Percentiles rank a stretch among this genome's conserved stretches.
Evolutionary conservation across 2,329 filamentous ascomycete genomes (phyloP).

Genomic region (Xylariaceae sp.): DNA sequence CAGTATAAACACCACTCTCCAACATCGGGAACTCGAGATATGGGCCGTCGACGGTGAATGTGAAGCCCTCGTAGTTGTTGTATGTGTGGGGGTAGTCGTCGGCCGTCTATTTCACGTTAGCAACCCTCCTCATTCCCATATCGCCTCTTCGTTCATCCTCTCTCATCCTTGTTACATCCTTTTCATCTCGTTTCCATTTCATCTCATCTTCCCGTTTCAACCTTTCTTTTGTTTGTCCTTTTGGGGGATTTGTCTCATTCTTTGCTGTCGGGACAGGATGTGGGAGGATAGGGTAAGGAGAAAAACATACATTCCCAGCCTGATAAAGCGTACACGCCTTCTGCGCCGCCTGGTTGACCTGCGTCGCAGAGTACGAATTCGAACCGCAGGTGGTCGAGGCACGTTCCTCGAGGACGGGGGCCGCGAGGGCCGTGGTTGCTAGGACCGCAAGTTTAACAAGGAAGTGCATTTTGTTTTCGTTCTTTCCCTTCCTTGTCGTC

Average conservation of each 20-base stretch:
- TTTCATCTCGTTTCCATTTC: not conserved
- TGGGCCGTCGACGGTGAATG: slow-evolving; percentile 50
- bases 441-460: no score
- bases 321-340: slow-evolving; percentile 48
- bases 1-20: slow-evolving; percentile 47
- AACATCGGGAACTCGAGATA: slow-evolving; percentile 61
- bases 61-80: slow-evolving; percentile 59
- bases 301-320: slow-evolving; percentile 32
- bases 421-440: slow-evolving; percentile 21
- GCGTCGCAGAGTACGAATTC: slow-evolving; percentile 45
- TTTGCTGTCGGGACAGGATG: no score
- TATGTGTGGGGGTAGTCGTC: slow-evolving; percentile 54
- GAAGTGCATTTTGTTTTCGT: slow-evolving; percentile 19
- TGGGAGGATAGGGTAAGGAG: not conserved
- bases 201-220: no score
- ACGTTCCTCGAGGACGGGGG: slow-evolving; percentile 34
- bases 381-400: slow-evolving; percentile 49
- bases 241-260: no score
- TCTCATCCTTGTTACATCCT: no score
- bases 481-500: no score
- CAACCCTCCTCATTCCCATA: no score
- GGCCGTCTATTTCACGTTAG: slow-evolving; percentile 35
- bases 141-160: no score
- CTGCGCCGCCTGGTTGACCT: slow-evolving; percentile 45
- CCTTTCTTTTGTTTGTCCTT: no score